These are phyloP conservation scores for Aspergillus aculeatus DNA, from an alignment of 2,329 filamentous ascomycete genomes.

Conservation along the genomic window DNA sequence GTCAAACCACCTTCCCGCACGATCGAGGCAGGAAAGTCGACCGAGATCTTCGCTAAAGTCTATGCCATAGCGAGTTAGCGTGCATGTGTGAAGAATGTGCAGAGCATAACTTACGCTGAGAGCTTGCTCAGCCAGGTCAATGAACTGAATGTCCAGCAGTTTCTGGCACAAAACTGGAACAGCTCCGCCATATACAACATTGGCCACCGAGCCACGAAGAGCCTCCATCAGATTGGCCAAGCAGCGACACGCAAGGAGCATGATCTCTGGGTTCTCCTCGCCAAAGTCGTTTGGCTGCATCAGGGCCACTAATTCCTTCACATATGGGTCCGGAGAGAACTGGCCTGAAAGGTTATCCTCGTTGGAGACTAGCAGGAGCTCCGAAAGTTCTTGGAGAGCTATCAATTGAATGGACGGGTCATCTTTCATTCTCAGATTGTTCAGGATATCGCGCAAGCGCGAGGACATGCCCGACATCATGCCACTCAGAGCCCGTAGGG, in stretches of 20 bases:
- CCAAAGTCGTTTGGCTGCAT: constrained; percentile 89
- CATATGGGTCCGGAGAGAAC: constrained; percentile 89
- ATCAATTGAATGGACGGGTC: constrained; percentile 86
- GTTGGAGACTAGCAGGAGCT: constrained; percentile 89
- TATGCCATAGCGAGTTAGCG: constrained; percentile 25
- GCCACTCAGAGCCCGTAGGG: constrained; percentile 80
- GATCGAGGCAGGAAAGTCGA: constrained; percentile 92
- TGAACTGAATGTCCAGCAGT: constrained; percentile 91
- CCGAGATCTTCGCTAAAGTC: constrained; percentile 95
- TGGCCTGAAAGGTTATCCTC: constrained; percentile 95
- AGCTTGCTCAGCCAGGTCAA: constrained; percentile 95
- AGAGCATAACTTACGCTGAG: constrained; percentile 61
- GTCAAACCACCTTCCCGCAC: constrained; percentile 93
- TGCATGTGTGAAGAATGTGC: background rate
- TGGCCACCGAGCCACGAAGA: constrained; percentile 84
- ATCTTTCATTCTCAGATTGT: constrained; percentile 75
- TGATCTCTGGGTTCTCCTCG: constrained; percentile 92
- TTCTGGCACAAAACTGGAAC: constrained; percentile 95
- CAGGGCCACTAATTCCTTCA: constrained; percentile 86
- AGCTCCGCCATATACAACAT: constrained; percentile 95
- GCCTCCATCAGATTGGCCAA: constrained; percentile 98
- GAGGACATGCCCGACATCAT: constrained; percentile 86
- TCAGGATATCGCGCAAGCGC: constrained; percentile 74
- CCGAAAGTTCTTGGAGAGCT: constrained; percentile 87
- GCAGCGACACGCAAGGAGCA: constrained; percentile 93